These are phyloP conservation scores for Hawksworthiomyces lignivorus DNA, from an alignment of 2,329 filamentous ascomycete species.

Conservation along the genomic window DNA sequence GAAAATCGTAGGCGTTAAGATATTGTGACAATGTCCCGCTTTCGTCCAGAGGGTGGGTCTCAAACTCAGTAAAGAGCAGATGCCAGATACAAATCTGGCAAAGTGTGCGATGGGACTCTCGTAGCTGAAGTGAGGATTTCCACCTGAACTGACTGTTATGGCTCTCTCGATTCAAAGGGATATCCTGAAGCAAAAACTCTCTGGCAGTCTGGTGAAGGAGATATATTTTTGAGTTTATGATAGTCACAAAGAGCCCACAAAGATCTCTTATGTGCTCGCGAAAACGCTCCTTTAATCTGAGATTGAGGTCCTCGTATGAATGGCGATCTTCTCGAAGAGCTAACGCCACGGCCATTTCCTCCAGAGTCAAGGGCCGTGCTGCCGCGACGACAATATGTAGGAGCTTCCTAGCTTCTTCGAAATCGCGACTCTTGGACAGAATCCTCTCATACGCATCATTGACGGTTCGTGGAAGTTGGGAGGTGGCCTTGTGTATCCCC, in stretches of 20 bases:
- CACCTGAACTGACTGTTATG: too few relatives aligned
- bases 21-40: too few relatives aligned
- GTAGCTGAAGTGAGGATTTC: too few relatives aligned
- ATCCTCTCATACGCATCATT: not conserved
- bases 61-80: not conserved
- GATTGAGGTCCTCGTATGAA: conserved; percentile 11
- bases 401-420: conserved; percentile 20
- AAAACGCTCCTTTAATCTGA: too few relatives aligned
- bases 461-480: too few relatives aligned
- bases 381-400: conserved; percentile 28
- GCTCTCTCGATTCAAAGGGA: too few relatives aligned
- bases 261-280: conserved; percentile 19
- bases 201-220: conserved; percentile 32
- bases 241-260: conserved; percentile 29
- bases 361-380: conserved; percentile 22
- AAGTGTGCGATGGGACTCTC: not conserved
- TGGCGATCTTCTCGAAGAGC: conserved; percentile 12
- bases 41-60: not conserved
- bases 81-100: not conserved
- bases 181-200: conserved; percentile 25
- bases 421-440: not conserved
- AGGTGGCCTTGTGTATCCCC: not conserved
- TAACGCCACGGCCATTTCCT: conserved; percentile 25
- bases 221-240: conserved; percentile 26
- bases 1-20: too few relatives aligned